Conservation (phyloP, 805 yeast species). For the Metschnikowia drakensbergensis region DNA sequence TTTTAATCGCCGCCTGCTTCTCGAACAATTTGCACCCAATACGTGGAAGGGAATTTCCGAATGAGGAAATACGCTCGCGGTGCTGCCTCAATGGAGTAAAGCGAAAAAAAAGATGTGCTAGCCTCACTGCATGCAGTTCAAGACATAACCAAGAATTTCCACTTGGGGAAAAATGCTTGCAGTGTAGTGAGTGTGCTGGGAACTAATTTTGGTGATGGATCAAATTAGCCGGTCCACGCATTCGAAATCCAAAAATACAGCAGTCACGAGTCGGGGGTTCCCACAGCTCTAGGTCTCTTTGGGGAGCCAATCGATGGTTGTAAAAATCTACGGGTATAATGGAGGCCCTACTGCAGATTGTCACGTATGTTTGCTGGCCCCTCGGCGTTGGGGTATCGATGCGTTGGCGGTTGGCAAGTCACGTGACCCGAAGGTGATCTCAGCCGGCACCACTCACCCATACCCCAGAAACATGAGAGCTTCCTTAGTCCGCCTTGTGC, state of each 20-base stretch:
- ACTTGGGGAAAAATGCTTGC: not conserved
- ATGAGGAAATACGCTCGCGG: slow-evolving; percentile 9
- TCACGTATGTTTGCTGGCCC: too few species aligned
- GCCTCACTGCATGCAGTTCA: not conserved
- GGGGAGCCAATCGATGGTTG: too few species aligned
- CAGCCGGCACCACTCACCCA: not conserved
- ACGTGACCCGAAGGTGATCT: not conserved
- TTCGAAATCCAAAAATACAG: not conserved
- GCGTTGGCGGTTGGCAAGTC: not conserved
- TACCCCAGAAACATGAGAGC: slow-evolving; percentile 31
- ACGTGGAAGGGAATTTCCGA: slow-evolving; percentile 11
- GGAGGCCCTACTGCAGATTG: too few species aligned
- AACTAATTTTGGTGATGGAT: too few species aligned
- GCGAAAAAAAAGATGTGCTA: slow-evolving; percentile 1
- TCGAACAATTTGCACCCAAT: slow-evolving; percentile 13
- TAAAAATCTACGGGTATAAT: too few species aligned
- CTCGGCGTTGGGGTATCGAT: not conserved
- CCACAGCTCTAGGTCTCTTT: too few species aligned
- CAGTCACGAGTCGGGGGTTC: not conserved
- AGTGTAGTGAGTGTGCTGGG: not conserved
- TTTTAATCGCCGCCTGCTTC: slow-evolving; percentile 4
- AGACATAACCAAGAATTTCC: not conserved
- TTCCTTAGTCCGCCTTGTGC: slow-evolving; percentile 30
- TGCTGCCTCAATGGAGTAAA: slow-evolving; percentile 9
- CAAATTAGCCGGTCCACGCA: too few species aligned